phyloP scores from a whole-genome alignment of 2,329 filamentous ascomycete species.

The Penicillium polonicum region DNA sequence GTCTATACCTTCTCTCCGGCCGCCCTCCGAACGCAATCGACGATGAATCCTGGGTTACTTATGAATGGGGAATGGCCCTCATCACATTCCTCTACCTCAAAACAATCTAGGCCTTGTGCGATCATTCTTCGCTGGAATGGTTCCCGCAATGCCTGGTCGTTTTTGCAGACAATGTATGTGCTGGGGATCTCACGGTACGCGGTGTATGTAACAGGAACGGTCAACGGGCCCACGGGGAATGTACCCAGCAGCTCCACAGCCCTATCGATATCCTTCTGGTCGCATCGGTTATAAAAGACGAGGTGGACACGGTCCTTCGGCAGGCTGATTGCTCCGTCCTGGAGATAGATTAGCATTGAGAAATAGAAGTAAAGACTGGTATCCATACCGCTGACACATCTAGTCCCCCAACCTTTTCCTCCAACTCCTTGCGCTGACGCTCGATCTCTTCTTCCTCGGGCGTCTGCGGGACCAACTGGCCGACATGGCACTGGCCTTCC shows the following conservation, averaged over 20 bases:
- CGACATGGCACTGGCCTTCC: conserved; percentile 24
- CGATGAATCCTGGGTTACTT: conserved; percentile 29
- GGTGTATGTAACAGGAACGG: conserved; percentile 29
- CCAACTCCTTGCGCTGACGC: conserved; percentile 15
- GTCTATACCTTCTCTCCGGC: conserved; percentile 21
- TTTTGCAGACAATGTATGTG: conserved; percentile 32
- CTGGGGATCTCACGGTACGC: conserved; percentile 31
- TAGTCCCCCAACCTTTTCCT: conserved; percentile 18
- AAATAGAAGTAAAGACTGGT: background rate
- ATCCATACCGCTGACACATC: conserved; percentile 18
- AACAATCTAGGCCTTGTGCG: conserved; percentile 25
- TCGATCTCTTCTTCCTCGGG: conserved; percentile 27
- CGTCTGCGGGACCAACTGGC: conserved; percentile 24
- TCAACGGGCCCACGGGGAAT: conserved; percentile 24
- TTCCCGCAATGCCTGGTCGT: conserved; percentile 25
- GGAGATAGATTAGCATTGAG: background rate
- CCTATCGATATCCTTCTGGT: conserved; percentile 23
- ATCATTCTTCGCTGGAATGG: conserved; percentile 29
- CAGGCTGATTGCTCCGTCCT: conserved; percentile 28
- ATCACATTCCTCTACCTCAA: conserved; percentile 29
- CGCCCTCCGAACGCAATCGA: conserved; percentile 25
- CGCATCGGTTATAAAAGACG: conserved; percentile 27
- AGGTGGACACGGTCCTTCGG: conserved; percentile 17
- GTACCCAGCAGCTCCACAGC: conserved; percentile 27
- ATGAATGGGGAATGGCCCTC: conserved; percentile 32